Base-by-base conservation (phyloP, 73 alveolate species). In the Stentor coeruleus region DNA sequence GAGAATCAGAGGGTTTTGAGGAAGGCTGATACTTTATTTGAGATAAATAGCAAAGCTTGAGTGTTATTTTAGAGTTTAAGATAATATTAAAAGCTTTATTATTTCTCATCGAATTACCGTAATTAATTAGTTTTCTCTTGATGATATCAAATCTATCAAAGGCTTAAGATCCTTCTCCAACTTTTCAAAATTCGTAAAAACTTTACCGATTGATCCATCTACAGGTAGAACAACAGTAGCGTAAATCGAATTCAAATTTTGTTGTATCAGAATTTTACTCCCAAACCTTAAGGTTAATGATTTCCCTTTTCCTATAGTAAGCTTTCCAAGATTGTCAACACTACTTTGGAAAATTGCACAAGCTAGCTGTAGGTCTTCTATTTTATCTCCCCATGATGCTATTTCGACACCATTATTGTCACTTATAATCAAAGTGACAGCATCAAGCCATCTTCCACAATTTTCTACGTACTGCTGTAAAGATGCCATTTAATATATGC, bases 371-470 rank as follows among this genome's bases (percentile, higher is more conserved):
- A 66, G n/a, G n/a, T 66, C 79, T 66, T 66, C 40, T 37, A 66
- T 20, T 31, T 66, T 66, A 14, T 66, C 79, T 28, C 79, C 79
- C 42, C 36, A 66, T 20, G n/a, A 20, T 26, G 37, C 37, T 14
- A 66, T 66, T 66, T 66, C 79, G n/a, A 66, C 79, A 66, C 79
- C 79, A 40, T 66, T 66, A 2, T 66, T 66, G 79, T 66, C 79
- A 33, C 79, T 20, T 66, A 66, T 20, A 26, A 20, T 33, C 15
- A 66, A 66, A 15, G 79, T 28, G n/a, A 26, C 33, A 26, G 15
- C 36, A 28, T 66, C 79, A 26, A 66, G 39, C n/a, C 40, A 66
- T 66, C 39, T 66, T 26, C 79, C 79, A 33, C 36, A 66, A 15
- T 20, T 66, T 66, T 66, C 79, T 1, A 66, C n/a, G 79, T 66